Base-by-base conservation (phyloP, 345 rosid genomes). In the Syzygium aqueum region DNA sequence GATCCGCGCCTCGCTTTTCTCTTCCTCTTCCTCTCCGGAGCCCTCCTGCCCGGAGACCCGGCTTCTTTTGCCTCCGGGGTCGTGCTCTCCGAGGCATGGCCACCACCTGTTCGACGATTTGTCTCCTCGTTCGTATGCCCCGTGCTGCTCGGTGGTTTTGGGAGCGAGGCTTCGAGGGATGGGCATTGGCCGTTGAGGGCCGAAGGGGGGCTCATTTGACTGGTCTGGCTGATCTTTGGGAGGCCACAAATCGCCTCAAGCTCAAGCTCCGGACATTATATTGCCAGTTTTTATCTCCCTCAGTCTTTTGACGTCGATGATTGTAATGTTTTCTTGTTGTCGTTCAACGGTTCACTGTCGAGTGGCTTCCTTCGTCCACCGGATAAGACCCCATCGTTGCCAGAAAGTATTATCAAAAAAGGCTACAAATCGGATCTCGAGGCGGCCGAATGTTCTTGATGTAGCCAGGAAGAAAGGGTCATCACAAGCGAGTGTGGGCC, bases 71-170 rank as follows among this genome's bases (percentile, higher is more conserved):
- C 50, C 80, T 88, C 88, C 27, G 87, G 91, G 1, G 85, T 86
- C 5, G 92, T 87, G 46, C 86, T 85, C 85, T 90, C 93, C 8
- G 93, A 90, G 23, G 89, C 93, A 77, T 77, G 90, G 77, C 88
- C 89, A 65, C 88, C 91, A 63, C 84, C 90, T 59, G 82, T 10
- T 73, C 49, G 82, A 73, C 91, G 90, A 23, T 53, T 54, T 51
- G 61, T 85, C 67, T n/a, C 83, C 37, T 57, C 49, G 25, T 84
- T 84, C 14, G 37, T 53, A 30, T 57, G 46, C 86, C 13, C 0
- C 77, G 51, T n/a, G 19, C 73, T 30, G 21, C 33, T 25, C 33
- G 30, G 40, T 8, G 53, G 40, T 23, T 25, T 40, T 11, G 51
- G 46, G n/a, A 33, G 86, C 30, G 86, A 73, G 49, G 80, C 49